Conservation (phyloP, 2,329 filamentous ascomycete genomes). For the Zymoseptoria pseudotritici region DNA sequence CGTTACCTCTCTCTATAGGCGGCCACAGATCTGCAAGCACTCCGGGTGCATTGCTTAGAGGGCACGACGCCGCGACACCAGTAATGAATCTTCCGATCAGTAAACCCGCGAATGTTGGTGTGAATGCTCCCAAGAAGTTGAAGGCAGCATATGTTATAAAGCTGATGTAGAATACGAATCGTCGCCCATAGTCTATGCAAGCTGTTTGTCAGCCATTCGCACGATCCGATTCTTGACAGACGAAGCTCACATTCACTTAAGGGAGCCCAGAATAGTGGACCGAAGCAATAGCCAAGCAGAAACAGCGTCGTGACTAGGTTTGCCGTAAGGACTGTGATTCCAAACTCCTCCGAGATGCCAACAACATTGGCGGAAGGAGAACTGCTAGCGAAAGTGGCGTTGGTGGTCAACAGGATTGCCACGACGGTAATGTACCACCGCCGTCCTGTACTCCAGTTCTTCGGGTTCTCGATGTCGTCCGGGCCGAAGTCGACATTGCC, state of each 20-base stretch:
- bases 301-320: constrained; percentile 25
- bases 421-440: constrained; percentile 38
- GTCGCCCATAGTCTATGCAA: constrained; percentile 42
- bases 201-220: not conserved
- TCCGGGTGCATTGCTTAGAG: constrained; percentile 38
- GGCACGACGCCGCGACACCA: constrained; percentile 46
- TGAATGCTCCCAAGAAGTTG: constrained; percentile 48
- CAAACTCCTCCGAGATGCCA: constrained; percentile 39
- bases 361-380: constrained; percentile 31
- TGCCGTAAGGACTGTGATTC: constrained; percentile 38
- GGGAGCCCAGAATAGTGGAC: constrained; percentile 57
- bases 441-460: constrained; percentile 40
- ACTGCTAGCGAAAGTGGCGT: constrained; percentile 48
- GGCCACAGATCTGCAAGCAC: constrained; percentile 42
- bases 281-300: constrained; percentile 47
- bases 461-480: constrained; percentile 45
- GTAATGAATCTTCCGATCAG: constrained; percentile 50
- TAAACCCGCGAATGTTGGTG: constrained; percentile 46
- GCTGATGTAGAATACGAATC: constrained; percentile 43
- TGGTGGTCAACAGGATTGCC: constrained; percentile 43
- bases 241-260: constrained; percentile 46
- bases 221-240: not conserved
- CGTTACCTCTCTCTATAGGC: constrained; percentile 37
- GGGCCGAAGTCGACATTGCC: constrained; percentile 47
- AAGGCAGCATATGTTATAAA: constrained; percentile 39